Conservation (phyloP, 2,329 filamentous ascomycete species). For the Penicillium sp. region DNA sequence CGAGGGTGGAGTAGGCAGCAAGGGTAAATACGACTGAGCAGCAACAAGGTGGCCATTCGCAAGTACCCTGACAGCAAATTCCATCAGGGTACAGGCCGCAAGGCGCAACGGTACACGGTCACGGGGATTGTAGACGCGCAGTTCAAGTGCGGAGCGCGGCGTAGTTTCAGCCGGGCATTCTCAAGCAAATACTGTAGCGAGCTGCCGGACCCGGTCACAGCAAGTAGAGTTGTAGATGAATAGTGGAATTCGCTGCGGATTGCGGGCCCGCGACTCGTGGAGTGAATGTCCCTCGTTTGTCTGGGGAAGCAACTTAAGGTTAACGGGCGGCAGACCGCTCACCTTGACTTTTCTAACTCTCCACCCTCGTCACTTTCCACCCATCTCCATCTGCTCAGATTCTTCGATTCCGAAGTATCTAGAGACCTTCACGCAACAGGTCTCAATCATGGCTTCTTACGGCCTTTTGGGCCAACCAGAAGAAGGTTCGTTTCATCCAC, state of each 20-base stretch:
- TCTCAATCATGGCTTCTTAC: slow-evolving; percentile 54
- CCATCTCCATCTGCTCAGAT: not conserved
- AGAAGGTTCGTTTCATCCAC: slow-evolving; percentile 35
- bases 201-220: not conserved
- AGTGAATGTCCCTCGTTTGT: slow-evolving; percentile 1
- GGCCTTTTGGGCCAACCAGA: slow-evolving; percentile 70
- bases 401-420: not conserved
- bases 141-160: slow-evolving; percentile 11
- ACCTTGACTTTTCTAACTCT: slow-evolving; percentile 21
- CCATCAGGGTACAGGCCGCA: slow-evolving; percentile 26
- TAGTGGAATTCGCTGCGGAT: not conserved
- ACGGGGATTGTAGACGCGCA: slow-evolving; percentile 3
- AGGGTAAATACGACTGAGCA: slow-evolving; percentile 15
- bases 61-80: slow-evolving; percentile 16
- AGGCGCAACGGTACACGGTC: slow-evolving; percentile 4
- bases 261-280: not conserved
- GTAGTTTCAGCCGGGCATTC: slow-evolving; percentile 16
- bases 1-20: slow-evolving; percentile 11
- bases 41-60: slow-evolving; percentile 16
- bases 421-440: not conserved
- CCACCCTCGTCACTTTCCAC: not conserved
- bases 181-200: slow-evolving; percentile 3
- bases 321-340: slow-evolving; percentile 20
- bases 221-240: not conserved
- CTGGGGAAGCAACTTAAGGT: slow-evolving; percentile 12